These are phyloP conservation scores for Cyclocybe cylindracea DNA, from an alignment of 768 basidiomycete genomes.

Conservation along the genomic window DNA sequence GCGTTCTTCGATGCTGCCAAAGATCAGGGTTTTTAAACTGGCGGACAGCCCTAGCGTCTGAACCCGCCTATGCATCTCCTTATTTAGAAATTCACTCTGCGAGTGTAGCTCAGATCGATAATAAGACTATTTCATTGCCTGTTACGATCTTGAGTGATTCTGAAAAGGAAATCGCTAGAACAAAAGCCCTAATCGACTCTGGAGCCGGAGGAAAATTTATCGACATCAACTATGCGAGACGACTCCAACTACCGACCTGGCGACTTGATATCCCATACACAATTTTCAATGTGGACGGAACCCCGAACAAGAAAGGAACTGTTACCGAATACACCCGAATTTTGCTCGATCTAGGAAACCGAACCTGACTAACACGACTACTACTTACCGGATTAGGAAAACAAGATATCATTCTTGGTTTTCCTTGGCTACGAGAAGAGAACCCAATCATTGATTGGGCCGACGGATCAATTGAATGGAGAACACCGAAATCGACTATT, in stretches of 20 bases:
- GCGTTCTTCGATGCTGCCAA: not conserved
- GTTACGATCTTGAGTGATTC: not conserved
- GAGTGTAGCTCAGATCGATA: not conserved
- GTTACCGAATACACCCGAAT: not conserved
- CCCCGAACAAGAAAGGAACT: constrained; percentile 9
- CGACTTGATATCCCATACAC: not conserved
- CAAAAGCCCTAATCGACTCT: constrained; percentile 6
- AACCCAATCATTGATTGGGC: constrained; percentile 13
- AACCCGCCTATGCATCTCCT: constrained; percentile 1
- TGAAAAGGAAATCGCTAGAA: not conserved
- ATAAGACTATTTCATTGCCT: not conserved
- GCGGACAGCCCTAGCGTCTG: not conserved
- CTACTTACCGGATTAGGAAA: constrained; percentile 8
- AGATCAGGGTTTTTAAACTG: constrained; percentile 1
- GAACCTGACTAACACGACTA: not conserved
- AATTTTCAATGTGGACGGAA: no score
- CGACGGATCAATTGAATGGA: not conserved
- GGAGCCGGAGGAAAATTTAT: constrained; percentile 16
- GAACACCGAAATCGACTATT: not conserved
- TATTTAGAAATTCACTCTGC: not conserved
- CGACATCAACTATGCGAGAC: constrained; percentile 2
- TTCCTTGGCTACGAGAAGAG: constrained; percentile 1
- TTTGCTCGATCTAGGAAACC: not conserved
- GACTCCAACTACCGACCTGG: not conserved
- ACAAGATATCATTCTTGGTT: constrained; percentile 7